Base-by-base conservation (phyloP, 2,329 filamentous ascomycete species). In the Shiraia sp. region DNA sequence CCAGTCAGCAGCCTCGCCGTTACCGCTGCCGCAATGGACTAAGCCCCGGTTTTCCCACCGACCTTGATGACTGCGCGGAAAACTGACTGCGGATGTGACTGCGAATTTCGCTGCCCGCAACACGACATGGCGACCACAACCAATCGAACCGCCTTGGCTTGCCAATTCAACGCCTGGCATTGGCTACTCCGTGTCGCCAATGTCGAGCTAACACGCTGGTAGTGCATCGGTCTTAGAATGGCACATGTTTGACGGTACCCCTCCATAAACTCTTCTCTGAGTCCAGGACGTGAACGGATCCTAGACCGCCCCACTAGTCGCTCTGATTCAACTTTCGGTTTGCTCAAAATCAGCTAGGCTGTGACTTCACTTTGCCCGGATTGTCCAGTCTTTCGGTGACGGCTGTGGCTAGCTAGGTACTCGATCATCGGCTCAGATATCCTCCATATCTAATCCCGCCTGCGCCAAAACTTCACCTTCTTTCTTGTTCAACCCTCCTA, bases 381-480 rank as follows among this genome's bases (percentile, higher is more conserved):
- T 24, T 9, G 17, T 36, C 19, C 19, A 19, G 26, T 42, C 50
- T 42, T 49, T 49, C 16, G 17, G 45, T 36, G 33, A 40, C 45
- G 49, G 47, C 34, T 46, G 42, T 52, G 41, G 42, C 45, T 49
- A 53, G 48, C 53, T 55, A 36, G 49, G 29, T 47, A 32, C 46
- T 45, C 46, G 50, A 49, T 56, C 8, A 51, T 51, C 47, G 49
- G 44, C 32, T 32, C 13, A 45, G 41, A 38, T 45, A 47, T 47
- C 40, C 17, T 42, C 14, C 41, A 47, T 57, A 61, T 54, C 57
- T 58, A 48, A 49, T 55, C 44, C 31, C 32, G 38, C 38, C 33
- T 36, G 31, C 40, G 19, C 35, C 33, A 42, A 36, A 29, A 45
- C 38, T 26, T 52, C 35, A 36, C 34, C 35, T 23, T 42, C 27